Evolutionary conservation across 768 basidiomycete genomes (phyloP), one percentile per base, ranked within the genome.

Genomic region (Termitomyces sp.): DNA sequence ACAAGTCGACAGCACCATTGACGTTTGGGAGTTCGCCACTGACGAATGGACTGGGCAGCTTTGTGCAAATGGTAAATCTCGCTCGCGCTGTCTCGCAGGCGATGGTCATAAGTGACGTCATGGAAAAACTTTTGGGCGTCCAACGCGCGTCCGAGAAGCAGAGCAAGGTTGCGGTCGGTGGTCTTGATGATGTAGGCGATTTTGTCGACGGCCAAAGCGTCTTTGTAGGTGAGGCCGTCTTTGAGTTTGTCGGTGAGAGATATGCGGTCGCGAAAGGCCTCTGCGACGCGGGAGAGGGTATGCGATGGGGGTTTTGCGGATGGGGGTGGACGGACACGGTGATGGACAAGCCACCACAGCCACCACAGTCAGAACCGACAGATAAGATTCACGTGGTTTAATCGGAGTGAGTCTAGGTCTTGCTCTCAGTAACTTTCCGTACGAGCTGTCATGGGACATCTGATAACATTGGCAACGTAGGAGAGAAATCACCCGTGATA

Each of bases 91-190:
- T 98, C 97, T 50, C 97, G 78, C 56, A 99, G 69, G 14, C 96
- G 87, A 70, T 99, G 97, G 66, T 98, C 95, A 67, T 98, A 99
- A 9, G 96, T 98, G 62, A 98, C 97, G 66, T 98, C 97, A 67
- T 99, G 97, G 68, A 99, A 98, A 74, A 94, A 98, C 73, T 98
- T 98, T 70, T 98, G 97, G 9, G 95, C 89, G 66, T 98, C 97
- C 53, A 99, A 76, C 3, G 97, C 94, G 41, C 97, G 83, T 5
- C 97, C 97, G n/a, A 98, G 81, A 2, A 99, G 78, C 45, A 98
- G 75, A 12, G 97, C 97, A 28, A 99, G 80, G 71, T 97, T 98
- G 14, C 97, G 82, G 73, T 99, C 97, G 6, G 94, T 93, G 3
- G 97, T 98, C 73, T 95, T 95, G 80, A 98, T 97, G 68, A 99